Base-by-base conservation (phyloP, 331 rosid species). In the Malus hybrid region DNA sequence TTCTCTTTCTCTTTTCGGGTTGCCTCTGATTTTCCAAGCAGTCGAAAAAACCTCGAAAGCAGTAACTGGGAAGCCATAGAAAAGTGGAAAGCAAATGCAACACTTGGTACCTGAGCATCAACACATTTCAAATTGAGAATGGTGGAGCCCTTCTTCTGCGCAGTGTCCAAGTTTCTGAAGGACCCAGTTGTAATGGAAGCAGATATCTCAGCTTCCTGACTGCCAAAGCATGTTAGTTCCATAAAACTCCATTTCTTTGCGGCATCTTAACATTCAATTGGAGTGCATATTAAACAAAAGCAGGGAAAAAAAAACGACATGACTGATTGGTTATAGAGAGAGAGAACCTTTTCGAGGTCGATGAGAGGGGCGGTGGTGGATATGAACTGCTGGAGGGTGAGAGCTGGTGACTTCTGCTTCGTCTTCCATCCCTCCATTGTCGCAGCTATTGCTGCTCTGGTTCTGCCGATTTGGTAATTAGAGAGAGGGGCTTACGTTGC, bases 121-220 rank as follows among this genome's bases (percentile, higher is more conserved):
- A 86, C 88, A 74, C 99, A 94, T 83, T 94, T 92, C 86, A 94
- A 83, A 76, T 90, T 94, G 80, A 94, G 95, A 77, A 94, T 92
- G 15, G 93, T 87, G 60, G 97, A 94, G 71, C 99, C 99, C 80
- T 73, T 88, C 87, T 79, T 92, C 70, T 94, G 96, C 69, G 99
- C 96, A 60, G 88, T 81, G 57, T 94, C 97, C 81, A 94, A 80
- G 80, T 84, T 92, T 71, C 99, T 83, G 5, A 90, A 85, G 1
- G 92, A 87, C 18, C 96, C 96, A 5, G 93, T 85, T 62, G 85
- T 84, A 76, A 94, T 92, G 77, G 99, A 94, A 78, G 86, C 88
- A 8, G 96, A 84, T 80, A 94, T 92, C 86, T 94, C 99, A 80
- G 97, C 96, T 71, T 92, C 99, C 99, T 93, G 73, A 65, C 14